Base-by-base conservation (phyloP, 2,329 filamentous ascomycete species). In the Paecilomyces sp. region DNA sequence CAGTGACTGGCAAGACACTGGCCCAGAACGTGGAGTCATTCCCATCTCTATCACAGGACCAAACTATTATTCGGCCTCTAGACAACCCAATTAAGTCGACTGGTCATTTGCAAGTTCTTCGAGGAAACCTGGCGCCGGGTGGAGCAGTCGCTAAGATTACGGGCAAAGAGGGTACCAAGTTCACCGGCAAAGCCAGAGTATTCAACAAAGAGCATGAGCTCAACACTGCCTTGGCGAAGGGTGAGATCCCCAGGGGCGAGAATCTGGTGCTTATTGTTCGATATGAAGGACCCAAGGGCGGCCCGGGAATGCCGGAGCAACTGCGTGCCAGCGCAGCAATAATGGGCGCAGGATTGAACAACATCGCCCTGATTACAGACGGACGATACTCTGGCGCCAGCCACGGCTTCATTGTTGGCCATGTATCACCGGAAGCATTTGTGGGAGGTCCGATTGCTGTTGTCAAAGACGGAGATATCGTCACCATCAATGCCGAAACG, bases 61-160 rank as follows among this genome's bases (percentile, higher is more conserved):
- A 97, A 74, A 83, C 84, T 54, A 90, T 97, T 71, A 95, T 97
- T 73, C 85, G 89, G 5, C 86, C 89, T 0, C 80, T 97, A 8
- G 80, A 83, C 72, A 89, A 92, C 74, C 92, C 92, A 13, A 93
- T 96, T 80, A 97, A 97, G 74, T 65, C 81, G 1, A 91, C 87
- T 0, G 93, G 93, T 52, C 93, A 97, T 74, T 83, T 97, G 61
- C 91, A 93, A 74, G 90, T 97, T 61, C 83, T 97, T 3, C 84
- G 85, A 61, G 93, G 93, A 22, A 96, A 96, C 73, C 83, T 97
- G 33, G 91, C 92, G 2, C 93, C 93, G 1, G 89, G 87, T 11
- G 93, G 93, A 34, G 90, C 92, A 0, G 92, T 97, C 1, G 92
- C 92, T 61, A 97, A 97, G 76, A 97, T 97, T 74, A 97, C 93